A percentile compares a stretch with the other conserved stretches of the same genome.
Conservation (phyloP, 2,329 filamentous ascomycete genomes). For the Hymenoscyphus scutula region DNA sequence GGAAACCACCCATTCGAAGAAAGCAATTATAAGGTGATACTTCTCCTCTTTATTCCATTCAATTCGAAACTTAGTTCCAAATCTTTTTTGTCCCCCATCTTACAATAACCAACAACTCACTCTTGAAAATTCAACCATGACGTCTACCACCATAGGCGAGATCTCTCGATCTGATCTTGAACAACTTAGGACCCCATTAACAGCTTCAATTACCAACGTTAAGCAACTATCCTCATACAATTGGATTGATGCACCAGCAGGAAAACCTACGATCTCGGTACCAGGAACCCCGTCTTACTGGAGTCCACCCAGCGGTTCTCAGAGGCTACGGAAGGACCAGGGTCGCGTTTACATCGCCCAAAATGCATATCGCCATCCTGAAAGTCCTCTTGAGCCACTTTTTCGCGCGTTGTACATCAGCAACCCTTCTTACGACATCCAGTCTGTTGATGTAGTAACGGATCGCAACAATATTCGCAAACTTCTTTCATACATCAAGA, state of each 20-base stretch:
- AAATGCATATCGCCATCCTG: slow-evolving; percentile 45
- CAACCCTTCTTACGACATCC: slow-evolving; percentile 36
- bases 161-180: slow-evolving; percentile 28
- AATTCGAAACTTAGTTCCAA: too few relatives aligned
- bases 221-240: slow-evolving; percentile 49
- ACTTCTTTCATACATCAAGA: slow-evolving; percentile 44
- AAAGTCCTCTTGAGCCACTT: slow-evolving; percentile 45
- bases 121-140: slow-evolving; percentile 5
- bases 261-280: slow-evolving; percentile 43
- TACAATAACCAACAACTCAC: not conserved
- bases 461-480: slow-evolving; percentile 50
- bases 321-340: slow-evolving; percentile 38
- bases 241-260: slow-evolving; percentile 42
- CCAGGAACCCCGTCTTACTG: slow-evolving; percentile 44
- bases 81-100: too few relatives aligned
- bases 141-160: slow-evolving; percentile 14
- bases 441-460: slow-evolving; percentile 41
- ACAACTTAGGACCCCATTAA: slow-evolving; percentile 16
- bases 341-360: slow-evolving; percentile 45
- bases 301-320: slow-evolving; percentile 33
- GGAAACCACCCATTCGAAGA: too few relatives aligned
- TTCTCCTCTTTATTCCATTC: too few relatives aligned
- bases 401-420: slow-evolving; percentile 44
- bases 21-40: too few relatives aligned
- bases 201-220: slow-evolving; percentile 39